phyloP scores from a whole-genome alignment of 352 stramenopile genomes.

The Blastocystis sp. region DNA sequence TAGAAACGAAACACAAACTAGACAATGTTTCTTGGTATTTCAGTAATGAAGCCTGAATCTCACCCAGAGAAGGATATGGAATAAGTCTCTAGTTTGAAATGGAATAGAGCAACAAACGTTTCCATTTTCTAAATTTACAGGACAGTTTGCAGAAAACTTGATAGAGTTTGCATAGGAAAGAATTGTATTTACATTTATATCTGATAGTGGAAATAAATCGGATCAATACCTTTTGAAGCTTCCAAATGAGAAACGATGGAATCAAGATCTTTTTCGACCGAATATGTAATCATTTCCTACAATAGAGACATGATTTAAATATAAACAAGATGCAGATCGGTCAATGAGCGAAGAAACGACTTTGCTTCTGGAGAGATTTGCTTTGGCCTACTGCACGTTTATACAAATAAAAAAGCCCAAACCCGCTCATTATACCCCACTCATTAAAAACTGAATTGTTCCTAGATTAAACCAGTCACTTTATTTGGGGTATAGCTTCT shows the following conservation, averaged over 20 bases:
- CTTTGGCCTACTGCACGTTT: background rate
- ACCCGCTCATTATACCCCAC: background rate
- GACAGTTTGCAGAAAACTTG: conserved; percentile 42
- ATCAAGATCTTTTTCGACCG: background rate
- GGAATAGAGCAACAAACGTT: background rate
- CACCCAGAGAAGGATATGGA: conserved; percentile 4
- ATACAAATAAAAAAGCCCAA: background rate
- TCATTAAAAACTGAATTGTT: background rate
- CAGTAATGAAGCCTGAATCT: conserved; percentile 4
- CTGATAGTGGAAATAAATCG: background rate
- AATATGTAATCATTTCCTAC: conserved; percentile 25
- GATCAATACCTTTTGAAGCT: background rate
- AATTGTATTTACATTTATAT: conserved; percentile 22
- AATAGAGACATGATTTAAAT: background rate
- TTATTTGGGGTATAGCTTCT: background rate
- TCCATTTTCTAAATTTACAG: background rate
- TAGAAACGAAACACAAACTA: background rate
- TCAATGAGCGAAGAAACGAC: background rate
- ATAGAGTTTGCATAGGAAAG: conserved; percentile 15
- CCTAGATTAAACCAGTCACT: background rate
- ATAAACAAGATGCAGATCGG: background rate
- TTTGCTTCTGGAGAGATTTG: background rate
- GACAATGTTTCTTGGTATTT: background rate
- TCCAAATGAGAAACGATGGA: background rate
- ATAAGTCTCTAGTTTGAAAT: background rate